Base-by-base conservation (phyloP, 75 land plant species). In the Sequoia sempervirens region DNA sequence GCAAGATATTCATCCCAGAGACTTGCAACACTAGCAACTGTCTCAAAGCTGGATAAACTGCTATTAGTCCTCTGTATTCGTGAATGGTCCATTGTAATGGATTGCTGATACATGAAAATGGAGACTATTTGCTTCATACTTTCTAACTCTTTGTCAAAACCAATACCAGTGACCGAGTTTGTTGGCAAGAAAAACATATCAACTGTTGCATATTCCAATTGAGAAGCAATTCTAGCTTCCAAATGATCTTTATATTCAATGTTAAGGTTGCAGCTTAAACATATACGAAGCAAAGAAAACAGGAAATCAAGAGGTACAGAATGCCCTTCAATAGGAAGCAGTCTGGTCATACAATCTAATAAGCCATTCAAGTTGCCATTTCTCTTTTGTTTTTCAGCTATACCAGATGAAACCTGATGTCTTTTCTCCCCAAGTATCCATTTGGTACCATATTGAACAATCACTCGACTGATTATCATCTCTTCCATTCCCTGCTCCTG, bases 401-500 rank as follows among this genome's bases (percentile, higher is more conserved):
- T 70, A 17, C 78, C 82, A 38, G 36, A 72, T 43, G 13, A 43
- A 78, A 6, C 23, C 41, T 78, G 80, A 23, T 78, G 84, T 15
- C 87, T 83, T 64, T 90, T 87, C 74, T 85, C 83, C n/a, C 85
- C 83, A 13, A 94, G 84, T 1, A 96, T 82, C 97, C 98, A 96
- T 84, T 91, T 89, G 84, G 89, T 89, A 38, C 88, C 89, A 82
- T 91, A 96, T 84, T 90, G 87, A 37, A 95, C 84, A n/a, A 96
- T 87, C 40, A 92, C 88, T 41, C 89, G 89, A 83, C 93, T 89
- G 5, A 96, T 92, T 81, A 85, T 89, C 86, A 92, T 94, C 85
- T 96, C 98, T 80, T 91, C 91, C 96, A 94, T 93, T 40, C 98
- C 98, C 86, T 93, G 93, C 66, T 93, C 86, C 81, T 96, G 88